These are phyloP conservation scores for Withania somnifera DNA, from an alignment of 305 asterid species.

Conservation along the genomic window DNA sequence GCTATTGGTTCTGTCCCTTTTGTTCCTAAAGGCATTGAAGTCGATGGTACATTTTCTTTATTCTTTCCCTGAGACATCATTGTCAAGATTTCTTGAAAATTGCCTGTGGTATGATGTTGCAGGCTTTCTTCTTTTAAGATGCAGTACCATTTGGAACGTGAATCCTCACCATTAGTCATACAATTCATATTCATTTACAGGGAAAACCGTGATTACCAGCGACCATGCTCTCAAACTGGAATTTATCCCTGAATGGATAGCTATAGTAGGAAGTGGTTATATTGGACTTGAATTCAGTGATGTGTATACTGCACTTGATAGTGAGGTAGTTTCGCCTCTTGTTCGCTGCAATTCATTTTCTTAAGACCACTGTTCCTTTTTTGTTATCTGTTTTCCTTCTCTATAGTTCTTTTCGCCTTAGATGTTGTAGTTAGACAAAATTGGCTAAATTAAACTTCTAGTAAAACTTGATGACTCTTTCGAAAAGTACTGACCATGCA, in stretches of 20 bases:
- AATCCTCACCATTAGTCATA: background rate
- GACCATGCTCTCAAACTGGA: constrained; percentile 94
- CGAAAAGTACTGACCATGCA: background rate
- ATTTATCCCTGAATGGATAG: constrained; percentile 87
- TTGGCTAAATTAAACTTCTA: background rate
- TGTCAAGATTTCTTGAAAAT: background rate
- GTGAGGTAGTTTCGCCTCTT: constrained; percentile 47
- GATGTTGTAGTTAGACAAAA: background rate
- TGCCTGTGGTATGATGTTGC: background rate
- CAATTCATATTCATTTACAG: constrained; percentile 25
- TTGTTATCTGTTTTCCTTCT: constrained; percentile 6
- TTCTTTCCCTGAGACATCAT: background rate
- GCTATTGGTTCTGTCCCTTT: constrained; percentile 90
- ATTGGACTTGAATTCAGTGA: constrained; percentile 97
- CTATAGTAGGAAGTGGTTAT: constrained; percentile 93
- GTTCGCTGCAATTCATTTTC: background rate
- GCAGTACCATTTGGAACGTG: background rate
- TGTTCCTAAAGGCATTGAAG: constrained; percentile 94
- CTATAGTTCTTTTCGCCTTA: background rate
- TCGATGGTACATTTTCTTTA: constrained; percentile 57
- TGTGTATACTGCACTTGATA: constrained; percentile 94
- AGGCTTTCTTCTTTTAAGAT: background rate
- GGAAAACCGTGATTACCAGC: constrained; percentile 89
- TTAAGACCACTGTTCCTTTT: background rate
- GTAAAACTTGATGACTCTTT: background rate